phyloP scores from a whole-genome alignment of 345 rosid genomes.

The Arabidopsis thaliana region TAIR10.1 NC_003074.8:3131501-3132000 shows the following conservation, averaged over 20 bases:
- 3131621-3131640: neutral
- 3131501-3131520: neutral
- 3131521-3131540: neutral
- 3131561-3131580: neutral
- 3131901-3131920: neutral
- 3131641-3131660: constrained; percentile 3
- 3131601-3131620: neutral
- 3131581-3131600: neutral
- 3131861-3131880: constrained; percentile 11
- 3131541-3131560: neutral
- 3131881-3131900: neutral
- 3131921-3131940: neutral
- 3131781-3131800: constrained; percentile 77
- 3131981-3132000: neutral
- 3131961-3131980: neutral
- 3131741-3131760: constrained; percentile 73
- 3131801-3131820: constrained; percentile 94
- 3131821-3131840: constrained; percentile 72
- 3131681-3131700: constrained; percentile 21
- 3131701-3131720: constrained; percentile 79
- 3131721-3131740: constrained; percentile 78
- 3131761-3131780: constrained; percentile 76
- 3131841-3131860: constrained; percentile 44
- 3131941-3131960: neutral
- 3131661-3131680: constrained; percentile 8